Evolutionary conservation across 1,284 basidiomycete genomes (phyloP), one percentile per base, ranked within the genome.

Genomic region (Cutaneotrichosporon sp.): DNA sequence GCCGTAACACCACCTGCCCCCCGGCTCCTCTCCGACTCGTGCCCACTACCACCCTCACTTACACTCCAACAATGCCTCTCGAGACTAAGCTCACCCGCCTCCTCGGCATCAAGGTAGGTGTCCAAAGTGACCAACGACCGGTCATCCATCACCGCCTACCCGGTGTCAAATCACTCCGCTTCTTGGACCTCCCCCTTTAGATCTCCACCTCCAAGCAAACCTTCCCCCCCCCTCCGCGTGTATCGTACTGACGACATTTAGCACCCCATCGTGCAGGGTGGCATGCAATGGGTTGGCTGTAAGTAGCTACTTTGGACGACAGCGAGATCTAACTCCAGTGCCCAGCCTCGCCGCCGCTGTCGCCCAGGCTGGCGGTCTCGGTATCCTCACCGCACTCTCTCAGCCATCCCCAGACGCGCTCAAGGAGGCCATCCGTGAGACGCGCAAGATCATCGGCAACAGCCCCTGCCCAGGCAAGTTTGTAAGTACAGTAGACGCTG

Each of bases 381-480:
- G 90, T 75, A 81, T 96, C 55, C 76, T 96, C 49, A 96, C 92
- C 2, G 92, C 90, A 1, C 79, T 81, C n/a, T 67, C 91, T 1
- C 90, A 96, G 70, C 90, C 92, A 1, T 82, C 77, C 33, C 92
- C 92, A 0, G 86, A 87, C 2, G 87, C 87, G 1, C 80, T 94
- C 29, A 81, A 89, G n/a, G 69, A 77, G 16, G 91, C 88, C n/a
- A 93, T 97, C 60, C 80, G 81, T 35, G 84, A 92, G 71, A 90
- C 89, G 8, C 55, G 60, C 7, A 79, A 80, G 42, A 78, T 77
- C 42, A 71, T 85, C 45, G 90, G 87, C 0, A 51, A 49, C 24
- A 49, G 49, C 19, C 75, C 78, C 46, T 87, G 88, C 61, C 74
- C 78, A 46, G 87, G 88, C 61, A 84, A 84, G 11, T 91, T 92